Conservation (phyloP, 1,139 yeast species). For the Geotrichum restrictum region DNA sequence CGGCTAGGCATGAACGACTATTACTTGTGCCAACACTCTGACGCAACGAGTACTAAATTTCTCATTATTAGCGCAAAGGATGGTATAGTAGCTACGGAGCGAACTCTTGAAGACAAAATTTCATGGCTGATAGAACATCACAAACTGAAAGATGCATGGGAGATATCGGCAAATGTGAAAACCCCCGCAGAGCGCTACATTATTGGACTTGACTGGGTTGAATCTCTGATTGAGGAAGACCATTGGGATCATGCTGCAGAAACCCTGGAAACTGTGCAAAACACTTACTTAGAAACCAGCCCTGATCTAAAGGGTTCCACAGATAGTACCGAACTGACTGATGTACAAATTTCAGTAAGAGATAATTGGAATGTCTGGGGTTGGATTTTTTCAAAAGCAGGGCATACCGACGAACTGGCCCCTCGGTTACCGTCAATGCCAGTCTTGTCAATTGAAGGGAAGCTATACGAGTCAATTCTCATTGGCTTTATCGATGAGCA, state of each 20-base stretch:
- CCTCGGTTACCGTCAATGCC: conserved; percentile 50
- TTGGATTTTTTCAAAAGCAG: conserved; percentile 49
- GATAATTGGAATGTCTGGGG: conserved; percentile 69
- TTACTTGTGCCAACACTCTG: conserved; percentile 42
- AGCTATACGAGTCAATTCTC: conserved; percentile 53
- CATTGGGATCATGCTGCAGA: conserved; percentile 57
- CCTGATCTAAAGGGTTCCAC: conserved; percentile 18
- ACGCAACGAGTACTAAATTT: conserved; percentile 43
- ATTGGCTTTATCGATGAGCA: conserved; percentile 46
- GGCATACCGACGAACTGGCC: conserved; percentile 49
- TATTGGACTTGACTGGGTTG: conserved; percentile 62
- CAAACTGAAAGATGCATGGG: conserved; percentile 68
- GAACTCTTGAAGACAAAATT: conserved; percentile 62
- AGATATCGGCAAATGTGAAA: conserved; percentile 57
- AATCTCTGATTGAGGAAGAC: conserved; percentile 48
- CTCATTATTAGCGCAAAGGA: conserved; percentile 77
- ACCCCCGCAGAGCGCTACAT: conserved; percentile 50
- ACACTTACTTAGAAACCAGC: conserved; percentile 28
- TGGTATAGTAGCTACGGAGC: conserved; percentile 70
- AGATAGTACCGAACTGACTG: conserved; percentile 22
- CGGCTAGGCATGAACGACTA: conserved; percentile 77
- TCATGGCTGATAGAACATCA: conserved; percentile 65
- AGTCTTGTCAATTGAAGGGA: conserved; percentile 39
- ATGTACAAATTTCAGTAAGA: conserved; percentile 6
- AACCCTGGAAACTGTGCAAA: conserved; percentile 47